Conservation (phyloP, 805 yeast genomes). For the Schwanniomyces polymorphus region DNA sequence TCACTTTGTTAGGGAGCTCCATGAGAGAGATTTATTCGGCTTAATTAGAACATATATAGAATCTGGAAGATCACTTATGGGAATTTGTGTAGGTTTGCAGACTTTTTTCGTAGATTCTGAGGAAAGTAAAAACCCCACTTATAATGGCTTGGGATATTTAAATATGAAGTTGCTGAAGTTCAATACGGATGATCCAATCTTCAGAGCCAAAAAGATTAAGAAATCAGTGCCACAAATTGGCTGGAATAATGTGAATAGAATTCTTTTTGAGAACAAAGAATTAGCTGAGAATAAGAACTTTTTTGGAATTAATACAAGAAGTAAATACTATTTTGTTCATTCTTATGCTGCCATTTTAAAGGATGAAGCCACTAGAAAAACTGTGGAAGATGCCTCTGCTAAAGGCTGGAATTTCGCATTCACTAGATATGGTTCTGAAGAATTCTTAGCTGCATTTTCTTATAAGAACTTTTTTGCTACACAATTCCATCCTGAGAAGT, state of each 20-base stretch:
- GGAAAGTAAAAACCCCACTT: conserved; percentile 60
- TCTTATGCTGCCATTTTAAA: conserved; percentile 80
- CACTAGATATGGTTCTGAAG: conserved; percentile 74
- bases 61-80: conserved; percentile 89
- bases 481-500: conserved; percentile 98
- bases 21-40: conserved; percentile 56
- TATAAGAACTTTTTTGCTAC: conserved; percentile 87
- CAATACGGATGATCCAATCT: conserved; percentile 34
- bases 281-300: conserved; percentile 31
- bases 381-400: conserved; percentile 22
- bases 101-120: conserved; percentile 73
- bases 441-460: conserved; percentile 77
- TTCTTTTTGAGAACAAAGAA: conserved; percentile 20
- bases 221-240: conserved; percentile 97
- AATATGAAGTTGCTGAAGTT: conserved; percentile 56
- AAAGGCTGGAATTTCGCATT: conserved; percentile 72
- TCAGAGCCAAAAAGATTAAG: conserved; percentile 24
- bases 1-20: conserved; percentile 78
- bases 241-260: conserved; percentile 65
- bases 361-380: conserved; percentile 22
- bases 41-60: conserved; percentile 68
- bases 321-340: conserved; percentile 92
- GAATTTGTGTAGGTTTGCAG: conserved; percentile 96
- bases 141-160: conserved; percentile 59
- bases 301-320: conserved; percentile 63